Evolutionary conservation across 495 filamentous ascomycete genomes (phyloP), one percentile per base, ranked within the genome.

Genomic region (Oidiodendron maius): DNA sequence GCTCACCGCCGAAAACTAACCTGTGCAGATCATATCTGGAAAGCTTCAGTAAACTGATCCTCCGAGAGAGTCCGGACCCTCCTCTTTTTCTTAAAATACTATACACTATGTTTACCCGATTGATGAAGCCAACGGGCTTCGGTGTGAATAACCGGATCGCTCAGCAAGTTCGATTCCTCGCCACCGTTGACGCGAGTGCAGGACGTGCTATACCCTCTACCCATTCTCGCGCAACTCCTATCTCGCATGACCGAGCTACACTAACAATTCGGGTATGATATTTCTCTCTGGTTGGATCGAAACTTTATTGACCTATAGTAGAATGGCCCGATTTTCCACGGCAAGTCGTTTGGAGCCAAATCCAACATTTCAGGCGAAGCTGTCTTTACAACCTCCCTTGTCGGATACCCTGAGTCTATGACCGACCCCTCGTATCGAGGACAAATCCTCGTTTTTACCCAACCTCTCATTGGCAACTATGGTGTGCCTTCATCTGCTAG

Each of bases 391-490:
- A 95, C 89, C 45, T 91, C 87, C 22, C 75, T 91, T 49, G 91
- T 96, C 50, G 90, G 89, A 51, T 98, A 98, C 64, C 93, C 93
- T 52, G 94, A 98, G 71, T 96, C 91, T 37, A 81, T 99, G 80
- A 97, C 93, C 61, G 94, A 97, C 60, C 94, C 93, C 32, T 97
- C 93, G 24, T 99, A 99, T 76, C 90, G 94, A 56, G 94, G 94
- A 37, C 94, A 99, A 72, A 97, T 97, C 49, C 73, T 96, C 58
- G 91, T 97, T 60, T 96, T 99, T 76, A 99, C 93, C 46, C 89
- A 95, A 64, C 93, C 93, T n/a, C 71, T 99, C 53, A 96, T 99
- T 65, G 93, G 93, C 55, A 99, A 99, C 74, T 99, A 99, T 62
- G 93, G 93, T 58, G 89, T 95, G 1, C 90, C 89, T 2, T 89